Base-by-base conservation (phyloP, 2,329 filamentous ascomycete species). In the Didymosphaeria variabile region DNA sequence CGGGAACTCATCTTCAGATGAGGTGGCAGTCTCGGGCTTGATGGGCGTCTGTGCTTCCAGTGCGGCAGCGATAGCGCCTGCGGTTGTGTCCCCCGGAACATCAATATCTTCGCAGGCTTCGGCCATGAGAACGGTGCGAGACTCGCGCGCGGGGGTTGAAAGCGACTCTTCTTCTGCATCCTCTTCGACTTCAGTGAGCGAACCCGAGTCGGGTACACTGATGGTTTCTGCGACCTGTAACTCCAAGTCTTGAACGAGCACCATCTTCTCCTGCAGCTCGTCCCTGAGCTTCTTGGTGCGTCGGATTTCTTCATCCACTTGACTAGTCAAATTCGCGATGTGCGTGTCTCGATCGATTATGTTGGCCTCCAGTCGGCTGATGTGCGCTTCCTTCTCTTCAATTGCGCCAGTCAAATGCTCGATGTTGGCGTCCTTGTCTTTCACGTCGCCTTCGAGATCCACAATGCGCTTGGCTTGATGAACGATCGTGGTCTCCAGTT, bases 301-400 rank as follows among this genome's bases (percentile, higher is more conserved):
- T 1, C 60, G 60, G n/a, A 67, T 62, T 45, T 70, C 72, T 45
- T 71, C 65, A 7, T 57, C 60, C 0, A 64, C 31, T 10, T 69
- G 61, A 17, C 58, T 51, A 1, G 68, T 53, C 2, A 73, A 32
- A 32, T 69, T 60, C 21, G 69, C 57, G 0, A 70, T 49, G 7
- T 65, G 58, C 15, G 67, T 15, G 5, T 45, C 56, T 26, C 67
- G 61, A 3, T 56, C 49, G 9, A 57, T 42, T 12, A 55, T 59
- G 1, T 59, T 47, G 9, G 53, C 45, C 45, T 65, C 54, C 12
- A 72, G 38, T 23, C 57, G 23, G 17, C 53, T 57, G 0, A 69
- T 31, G 0, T 36, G 38, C 1, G 15, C 9, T 1, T 61, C 32
- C 15, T 62, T 64, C 2, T 56, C 58, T 0, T 65, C 34, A 0